phyloP scores from a whole-genome alignment of 2,329 filamentous ascomycete species.

The Falciphora oryzae region DNA sequence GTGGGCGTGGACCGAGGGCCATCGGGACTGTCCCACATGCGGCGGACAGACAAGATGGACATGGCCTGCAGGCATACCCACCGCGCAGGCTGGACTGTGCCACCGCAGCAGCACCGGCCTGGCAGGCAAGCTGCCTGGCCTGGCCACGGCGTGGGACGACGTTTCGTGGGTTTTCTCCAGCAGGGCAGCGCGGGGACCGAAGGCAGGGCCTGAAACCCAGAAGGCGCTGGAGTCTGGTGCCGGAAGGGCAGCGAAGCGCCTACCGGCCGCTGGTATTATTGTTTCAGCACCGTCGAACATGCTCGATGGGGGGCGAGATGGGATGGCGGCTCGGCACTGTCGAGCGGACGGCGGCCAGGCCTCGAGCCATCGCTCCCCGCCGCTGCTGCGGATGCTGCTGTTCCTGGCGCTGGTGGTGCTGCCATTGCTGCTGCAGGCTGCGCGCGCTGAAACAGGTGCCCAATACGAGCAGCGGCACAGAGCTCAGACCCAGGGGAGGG shows the following conservation, averaged over 20 bases:
- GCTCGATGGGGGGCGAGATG: neutral
- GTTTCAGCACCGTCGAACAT: slow-evolving; percentile 1
- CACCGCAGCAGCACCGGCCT: neutral
- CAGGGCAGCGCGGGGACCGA: neutral
- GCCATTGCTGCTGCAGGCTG: too few species aligned
- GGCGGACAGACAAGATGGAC: neutral
- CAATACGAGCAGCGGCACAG: neutral
- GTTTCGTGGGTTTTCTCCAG: neutral
- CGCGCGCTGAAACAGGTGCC: neutral
- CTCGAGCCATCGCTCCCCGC: too few species aligned
- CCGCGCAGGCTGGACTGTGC: neutral
- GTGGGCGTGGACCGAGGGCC: neutral
- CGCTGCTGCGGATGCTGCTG: neutral
- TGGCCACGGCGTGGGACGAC: neutral
- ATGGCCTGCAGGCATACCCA: neutral
- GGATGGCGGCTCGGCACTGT: neutral
- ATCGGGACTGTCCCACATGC: neutral
- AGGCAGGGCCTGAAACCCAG: neutral
- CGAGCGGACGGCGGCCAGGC: neutral
- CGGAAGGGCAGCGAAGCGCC: neutral
- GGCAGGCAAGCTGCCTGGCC: neutral
- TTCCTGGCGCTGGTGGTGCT: neutral
- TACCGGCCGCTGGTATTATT: neutral
- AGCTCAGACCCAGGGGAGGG: neutral
- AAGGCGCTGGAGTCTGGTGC: neutral